A percentile compares a stretch with the other conserved stretches of the same genome.
Evolutionary conservation across 371 early-diverging fungal species (phyloP).

Genomic region (Apophysomyces sp.): DNA sequence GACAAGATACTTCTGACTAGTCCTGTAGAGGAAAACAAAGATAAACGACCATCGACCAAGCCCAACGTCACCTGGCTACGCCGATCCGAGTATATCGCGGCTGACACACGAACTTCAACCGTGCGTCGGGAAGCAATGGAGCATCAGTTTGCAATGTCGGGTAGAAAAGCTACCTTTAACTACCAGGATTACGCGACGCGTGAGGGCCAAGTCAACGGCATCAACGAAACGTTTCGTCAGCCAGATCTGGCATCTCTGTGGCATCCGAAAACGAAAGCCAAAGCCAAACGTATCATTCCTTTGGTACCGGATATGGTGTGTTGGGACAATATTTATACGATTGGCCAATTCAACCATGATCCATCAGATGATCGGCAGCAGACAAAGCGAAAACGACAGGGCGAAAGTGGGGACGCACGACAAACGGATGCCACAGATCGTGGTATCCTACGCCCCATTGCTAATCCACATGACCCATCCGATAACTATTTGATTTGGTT

Average conservation of each 20-base stretch:
- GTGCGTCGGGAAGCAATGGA: conserved; percentile 27
- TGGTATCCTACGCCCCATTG: conserved; percentile 59
- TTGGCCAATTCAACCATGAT: conserved; percentile 71
- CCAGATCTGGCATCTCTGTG: conserved; percentile 51
- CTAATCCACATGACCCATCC: conserved; percentile 52
- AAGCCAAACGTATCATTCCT: conserved; percentile 74
- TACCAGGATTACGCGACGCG: conserved; percentile 45
- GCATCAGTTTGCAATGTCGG: conserved; percentile 30
- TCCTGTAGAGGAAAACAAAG: conserved; percentile 31
- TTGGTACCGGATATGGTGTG: conserved; percentile 73
- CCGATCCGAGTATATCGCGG: conserved; percentile 64
- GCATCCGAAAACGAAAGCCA: conserved; percentile 76
- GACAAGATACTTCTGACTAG: conserved; percentile 62
- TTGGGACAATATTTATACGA: conserved; percentile 68
- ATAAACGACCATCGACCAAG: conserved; percentile 11
- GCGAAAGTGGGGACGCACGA: neutral
- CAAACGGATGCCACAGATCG: conserved; percentile 49
- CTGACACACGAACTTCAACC: conserved; percentile 25
- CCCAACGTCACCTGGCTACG: conserved; percentile 67
- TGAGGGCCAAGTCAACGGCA: conserved; percentile 66
- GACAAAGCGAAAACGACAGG: conserved; percentile 18
- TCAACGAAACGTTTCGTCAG: conserved; percentile 71
- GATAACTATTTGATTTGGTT: conserved; percentile 51
- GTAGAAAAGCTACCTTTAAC: conserved; percentile 18
- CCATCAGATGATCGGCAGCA: conserved; percentile 58